Evolutionary conservation across 1,284 basidiomycete species (phyloP), one percentile per base, ranked within the genome.

Genomic region (Ustilago lituana): DNA sequence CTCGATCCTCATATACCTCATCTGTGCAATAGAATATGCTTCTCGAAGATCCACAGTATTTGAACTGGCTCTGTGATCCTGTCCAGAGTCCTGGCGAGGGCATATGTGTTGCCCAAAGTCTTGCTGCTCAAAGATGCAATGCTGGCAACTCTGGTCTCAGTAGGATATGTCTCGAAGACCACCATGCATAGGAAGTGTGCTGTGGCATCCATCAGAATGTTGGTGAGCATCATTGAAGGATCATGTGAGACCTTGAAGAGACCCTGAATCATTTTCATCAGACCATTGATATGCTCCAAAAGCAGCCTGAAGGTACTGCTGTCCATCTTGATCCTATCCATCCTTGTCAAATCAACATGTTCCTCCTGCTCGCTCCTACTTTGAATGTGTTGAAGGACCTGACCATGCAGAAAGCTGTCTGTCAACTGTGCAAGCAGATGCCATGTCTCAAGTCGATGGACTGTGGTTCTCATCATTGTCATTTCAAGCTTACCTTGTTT

Each of bases 1-100:
- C 11, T 20, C 7, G 7, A 20, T 9, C 17, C 37, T 36, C 12
- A 7, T 36, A 17, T 36, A 12, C 17, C 37, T 10, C 10, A 38
- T 10, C 37, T 20, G 23, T 38, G n/a, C n/a, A n/a, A n/a, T n/a
- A 20, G 37, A 19, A 38, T 22, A 12, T 38, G 17, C 17, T 38
- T 38, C 37, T 38, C 37, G 12, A 38, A 38, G 17, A 38, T n/a
- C 37, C 37, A 38, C 11, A 38, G 11, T n/a, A 38, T 38, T 9
- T 38, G 37, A 38, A 38, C 37, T 5, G 17, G 37, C 23, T 38
- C 37, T 38, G 17, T 5, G 17, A 5, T 22, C 11, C 37, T 20
- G 4, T 38, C 37, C 12, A 5, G 5, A 19, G 37, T 38, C 17
- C 37, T 38, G 17, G 23, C 37, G 17, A 38, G 10, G 3, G 37